These are phyloP conservation scores for Pseudogymnoascus sp. DNA, from an alignment of 2,329 filamentous ascomycete species.

Conservation along the genomic window DNA sequence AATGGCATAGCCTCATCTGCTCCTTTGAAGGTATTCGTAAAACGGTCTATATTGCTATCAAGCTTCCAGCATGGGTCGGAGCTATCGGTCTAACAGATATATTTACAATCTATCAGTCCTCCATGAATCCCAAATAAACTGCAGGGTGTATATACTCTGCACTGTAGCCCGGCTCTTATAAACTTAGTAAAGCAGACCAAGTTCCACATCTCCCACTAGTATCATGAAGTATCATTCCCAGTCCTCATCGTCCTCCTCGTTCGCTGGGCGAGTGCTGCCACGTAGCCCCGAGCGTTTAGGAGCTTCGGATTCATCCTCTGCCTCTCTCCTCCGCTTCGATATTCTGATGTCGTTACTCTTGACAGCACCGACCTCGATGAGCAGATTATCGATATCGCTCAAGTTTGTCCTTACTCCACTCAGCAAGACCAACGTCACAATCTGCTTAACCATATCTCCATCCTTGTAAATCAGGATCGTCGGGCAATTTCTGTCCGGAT, in stretches of 20 bases:
- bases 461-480: slow-evolving; percentile 90
- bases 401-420: slow-evolving; percentile 63
- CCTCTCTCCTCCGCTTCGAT: slow-evolving; percentile 23
- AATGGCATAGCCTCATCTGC: neutral
- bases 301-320: slow-evolving; percentile 25
- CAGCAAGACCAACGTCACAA: slow-evolving; percentile 79
- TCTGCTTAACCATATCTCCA: slow-evolving; percentile 82
- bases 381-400: slow-evolving; percentile 68
- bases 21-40: neutral
- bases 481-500: slow-evolving; percentile 89
- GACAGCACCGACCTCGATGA: slow-evolving; percentile 76
- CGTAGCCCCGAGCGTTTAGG: slow-evolving; percentile 23
- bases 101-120: slow-evolving; percentile 1
- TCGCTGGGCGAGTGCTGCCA: slow-evolving; percentile 17
- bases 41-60: neutral
- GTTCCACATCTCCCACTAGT: neutral
- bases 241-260: slow-evolving; percentile 37
- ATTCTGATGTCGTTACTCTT: slow-evolving; percentile 71
- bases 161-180: neutral
- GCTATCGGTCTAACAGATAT: neutral
- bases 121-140: neutral
- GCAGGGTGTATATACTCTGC: neutral
- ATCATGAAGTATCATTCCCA: slow-evolving; percentile 38
- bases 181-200: neutral
- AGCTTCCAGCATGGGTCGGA: neutral